Conservation (phyloP, 106 monocot genomes). For the Platanthera zijinensis region DNA sequence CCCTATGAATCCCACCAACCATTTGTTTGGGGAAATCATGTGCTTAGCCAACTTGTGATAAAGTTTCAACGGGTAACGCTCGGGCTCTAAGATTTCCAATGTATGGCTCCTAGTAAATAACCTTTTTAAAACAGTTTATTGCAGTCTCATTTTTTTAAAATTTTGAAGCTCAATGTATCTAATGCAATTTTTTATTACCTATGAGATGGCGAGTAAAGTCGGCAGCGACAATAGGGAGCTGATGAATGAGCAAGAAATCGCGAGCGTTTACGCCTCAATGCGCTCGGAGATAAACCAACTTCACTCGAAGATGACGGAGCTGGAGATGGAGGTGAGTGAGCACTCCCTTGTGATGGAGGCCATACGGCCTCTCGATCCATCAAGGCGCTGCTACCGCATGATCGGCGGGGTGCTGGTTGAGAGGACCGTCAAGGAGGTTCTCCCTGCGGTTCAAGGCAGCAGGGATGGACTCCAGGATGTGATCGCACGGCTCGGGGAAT, state of each 20-base stretch:
- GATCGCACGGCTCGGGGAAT: constrained; percentile 65
- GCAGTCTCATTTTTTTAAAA: background rate
- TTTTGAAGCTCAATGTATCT: background rate
- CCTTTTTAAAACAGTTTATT: background rate
- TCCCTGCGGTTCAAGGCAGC: constrained; percentile 84
- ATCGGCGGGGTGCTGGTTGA: constrained; percentile 87
- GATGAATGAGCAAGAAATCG: constrained; percentile 67
- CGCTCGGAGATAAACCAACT: constrained; percentile 77
- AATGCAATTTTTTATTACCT: constrained; percentile 28
- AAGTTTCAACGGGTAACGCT: no score
- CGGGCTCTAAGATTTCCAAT: no score
- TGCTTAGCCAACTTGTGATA: no score
- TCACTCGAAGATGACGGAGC: constrained; percentile 85
- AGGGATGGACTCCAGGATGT: constrained; percentile 90
- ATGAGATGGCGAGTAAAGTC: constrained; percentile 31
- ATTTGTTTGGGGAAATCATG: no score
- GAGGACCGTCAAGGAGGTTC: constrained; percentile 75
- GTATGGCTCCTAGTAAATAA: no score
- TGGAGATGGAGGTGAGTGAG: constrained; percentile 94
- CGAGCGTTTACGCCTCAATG: constrained; percentile 52
- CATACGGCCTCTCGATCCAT: constrained; percentile 74
- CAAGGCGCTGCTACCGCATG: constrained; percentile 85
- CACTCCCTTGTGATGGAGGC: constrained; percentile 82
- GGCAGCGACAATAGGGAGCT: constrained; percentile 23
- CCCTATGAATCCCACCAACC: no score